Evolutionary conservation across 2,329 filamentous ascomycete species (phyloP).

Genomic region (Colletotrichum sp.): DNA sequence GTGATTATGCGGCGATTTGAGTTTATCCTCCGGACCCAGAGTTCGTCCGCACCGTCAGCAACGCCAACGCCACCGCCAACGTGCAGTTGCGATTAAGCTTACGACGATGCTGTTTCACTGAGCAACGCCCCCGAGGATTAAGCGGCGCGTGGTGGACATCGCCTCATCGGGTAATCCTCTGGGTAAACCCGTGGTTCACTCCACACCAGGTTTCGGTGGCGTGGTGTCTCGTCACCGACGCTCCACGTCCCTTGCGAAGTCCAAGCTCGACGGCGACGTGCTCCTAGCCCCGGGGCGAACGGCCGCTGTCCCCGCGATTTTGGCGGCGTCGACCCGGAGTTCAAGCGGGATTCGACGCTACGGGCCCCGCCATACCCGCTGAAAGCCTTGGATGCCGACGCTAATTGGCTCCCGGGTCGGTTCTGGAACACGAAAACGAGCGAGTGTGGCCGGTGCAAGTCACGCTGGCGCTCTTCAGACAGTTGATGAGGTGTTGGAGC

Average conservation of each 20-base stretch:
- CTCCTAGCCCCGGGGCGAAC: background rate
- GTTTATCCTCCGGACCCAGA: background rate
- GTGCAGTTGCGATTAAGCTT: background rate
- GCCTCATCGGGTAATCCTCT: background rate
- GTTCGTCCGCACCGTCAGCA: background rate
- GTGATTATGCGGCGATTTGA: background rate
- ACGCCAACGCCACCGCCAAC: background rate
- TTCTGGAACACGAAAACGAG: conserved; percentile 13
- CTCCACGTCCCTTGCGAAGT: background rate
- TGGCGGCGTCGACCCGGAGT: conserved; percentile 15
- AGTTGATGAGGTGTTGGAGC: background rate
- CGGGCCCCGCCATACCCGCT: background rate
- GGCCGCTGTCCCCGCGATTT: background rate
- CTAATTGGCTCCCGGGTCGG: background rate
- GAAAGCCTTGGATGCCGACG: background rate
- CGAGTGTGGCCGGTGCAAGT: conserved; percentile 1
- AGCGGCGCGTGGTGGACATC: background rate
- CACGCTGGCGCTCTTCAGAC: background rate
- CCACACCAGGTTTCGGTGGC: background rate
- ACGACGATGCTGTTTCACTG: background rate
- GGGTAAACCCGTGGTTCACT: background rate
- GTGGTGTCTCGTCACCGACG: background rate
- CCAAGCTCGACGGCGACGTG: background rate
- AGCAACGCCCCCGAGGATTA: background rate
- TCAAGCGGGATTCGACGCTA: conserved; percentile 11